Evolutionary conservation across 345 rosid species (phyloP).

Genomic region (Cardamine resedifolia): DNA sequence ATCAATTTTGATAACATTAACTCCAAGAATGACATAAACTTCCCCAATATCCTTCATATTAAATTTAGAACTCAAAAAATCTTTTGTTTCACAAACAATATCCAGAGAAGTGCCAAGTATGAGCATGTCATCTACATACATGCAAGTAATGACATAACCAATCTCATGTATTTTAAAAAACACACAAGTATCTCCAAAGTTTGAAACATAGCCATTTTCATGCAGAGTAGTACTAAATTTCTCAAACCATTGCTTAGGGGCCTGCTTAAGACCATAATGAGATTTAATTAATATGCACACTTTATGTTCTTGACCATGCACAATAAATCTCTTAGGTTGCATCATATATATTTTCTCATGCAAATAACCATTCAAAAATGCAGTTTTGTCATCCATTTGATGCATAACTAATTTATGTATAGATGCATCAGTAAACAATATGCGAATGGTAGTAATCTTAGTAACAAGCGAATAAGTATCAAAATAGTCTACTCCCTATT

Average conservation of each 20-base stretch:
- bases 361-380: not conserved
- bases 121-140: not conserved
- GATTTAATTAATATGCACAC: not conserved
- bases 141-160: not conserved
- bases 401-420: not conserved
- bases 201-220: not conserved
- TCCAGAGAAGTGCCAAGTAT: not conserved
- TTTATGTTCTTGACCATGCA: not conserved
- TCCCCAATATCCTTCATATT: not conserved
- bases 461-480: not conserved
- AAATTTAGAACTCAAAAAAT: not conserved
- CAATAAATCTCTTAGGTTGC: not conserved
- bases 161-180: not conserved
- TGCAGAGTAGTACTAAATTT: not conserved
- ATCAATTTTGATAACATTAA: not conserved
- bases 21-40: not conserved
- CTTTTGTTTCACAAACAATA: not conserved
- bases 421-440: not conserved
- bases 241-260: not conserved
- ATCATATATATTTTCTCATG: not conserved
- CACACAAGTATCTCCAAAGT: not conserved
- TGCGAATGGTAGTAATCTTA: not conserved
- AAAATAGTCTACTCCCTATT: not conserved
- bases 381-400: not conserved
- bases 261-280: not conserved